phyloP scores from a whole-genome alignment of 176 grass and related monocot genomes.

The Pontederia crassipes region DNA sequence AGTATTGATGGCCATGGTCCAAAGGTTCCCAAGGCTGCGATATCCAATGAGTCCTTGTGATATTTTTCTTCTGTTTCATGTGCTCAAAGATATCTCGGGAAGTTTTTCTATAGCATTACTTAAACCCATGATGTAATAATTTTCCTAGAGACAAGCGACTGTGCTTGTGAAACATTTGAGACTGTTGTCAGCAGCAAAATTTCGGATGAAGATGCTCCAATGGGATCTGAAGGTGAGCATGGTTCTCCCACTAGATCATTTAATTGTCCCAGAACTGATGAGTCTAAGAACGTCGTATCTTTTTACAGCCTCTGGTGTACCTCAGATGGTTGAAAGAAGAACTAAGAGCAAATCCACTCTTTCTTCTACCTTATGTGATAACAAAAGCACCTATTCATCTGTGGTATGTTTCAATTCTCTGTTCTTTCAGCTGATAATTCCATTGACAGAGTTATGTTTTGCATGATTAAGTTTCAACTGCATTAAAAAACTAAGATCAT shows the following conservation, averaged over 20 bases:
- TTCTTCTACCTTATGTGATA: slow-evolving; percentile 51
- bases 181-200: slow-evolving; percentile 46
- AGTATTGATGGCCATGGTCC: background rate
- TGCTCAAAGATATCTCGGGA: background rate
- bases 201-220: slow-evolving; percentile 54
- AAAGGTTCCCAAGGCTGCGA: background rate
- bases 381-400: slow-evolving; percentile 70
- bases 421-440: background rate
- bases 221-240: slow-evolving; percentile 56
- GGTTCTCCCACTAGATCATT: slow-evolving; percentile 60
- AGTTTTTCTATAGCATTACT: background rate
- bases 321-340: slow-evolving; percentile 42
- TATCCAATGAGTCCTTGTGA: background rate
- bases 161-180: slow-evolving; percentile 33
- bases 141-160: slow-evolving; percentile 45
- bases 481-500: slow-evolving; percentile 20
- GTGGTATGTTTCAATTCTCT: slow-evolving; percentile 37
- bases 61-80: background rate
- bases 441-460: slow-evolving; percentile 10
- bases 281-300: slow-evolving; percentile 40
- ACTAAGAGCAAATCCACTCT: slow-evolving; percentile 40
- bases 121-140: slow-evolving; percentile 11
- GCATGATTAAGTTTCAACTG: background rate
- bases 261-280: slow-evolving; percentile 46
- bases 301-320: slow-evolving; percentile 45